Conservation (phyloP, 78 protist genomes). For the Dictyostelium purpureum region DNA sequence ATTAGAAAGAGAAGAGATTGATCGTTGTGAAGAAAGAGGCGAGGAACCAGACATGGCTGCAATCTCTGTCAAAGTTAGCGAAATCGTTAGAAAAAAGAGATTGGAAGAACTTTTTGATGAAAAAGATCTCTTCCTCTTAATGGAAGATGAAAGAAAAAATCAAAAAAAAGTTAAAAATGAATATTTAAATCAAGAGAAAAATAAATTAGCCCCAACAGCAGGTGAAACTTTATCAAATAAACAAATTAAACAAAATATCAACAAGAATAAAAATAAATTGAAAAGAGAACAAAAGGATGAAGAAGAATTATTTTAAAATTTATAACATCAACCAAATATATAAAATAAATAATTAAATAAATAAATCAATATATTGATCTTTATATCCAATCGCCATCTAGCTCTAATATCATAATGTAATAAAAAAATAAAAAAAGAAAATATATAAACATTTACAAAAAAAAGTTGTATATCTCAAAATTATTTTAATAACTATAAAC, state of each 20-base stretch:
- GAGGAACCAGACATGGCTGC: background rate
- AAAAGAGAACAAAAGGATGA: too few relatives aligned
- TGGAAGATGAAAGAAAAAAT: background rate
- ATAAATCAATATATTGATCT: too few relatives aligned
- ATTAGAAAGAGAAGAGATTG: conserved; percentile 6
- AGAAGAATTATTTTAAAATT: too few relatives aligned
- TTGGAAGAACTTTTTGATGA: background rate
- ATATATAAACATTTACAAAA: too few relatives aligned
- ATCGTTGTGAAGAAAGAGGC: background rate
- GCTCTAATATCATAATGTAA: too few relatives aligned
- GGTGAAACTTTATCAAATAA: conserved; percentile 29
- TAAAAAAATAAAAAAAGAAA: too few relatives aligned
- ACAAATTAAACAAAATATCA: conserved; percentile 8
- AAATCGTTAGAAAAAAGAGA: background rate
- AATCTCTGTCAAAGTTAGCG: background rate
- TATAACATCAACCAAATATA: too few relatives aligned
- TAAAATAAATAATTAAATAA: too few relatives aligned
- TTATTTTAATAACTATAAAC: too few relatives aligned
- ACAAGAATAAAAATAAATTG: conserved; percentile 4
- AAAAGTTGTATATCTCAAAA: too few relatives aligned
- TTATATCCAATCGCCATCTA: too few relatives aligned
- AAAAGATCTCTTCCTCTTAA: too few relatives aligned
- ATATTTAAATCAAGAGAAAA: background rate
- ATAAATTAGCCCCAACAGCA: background rate
- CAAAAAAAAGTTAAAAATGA: background rate